These are phyloP conservation scores for Boletales sp. DNA, from an alignment of 768 basidiomycete genomes.

Conservation along the genomic window DNA sequence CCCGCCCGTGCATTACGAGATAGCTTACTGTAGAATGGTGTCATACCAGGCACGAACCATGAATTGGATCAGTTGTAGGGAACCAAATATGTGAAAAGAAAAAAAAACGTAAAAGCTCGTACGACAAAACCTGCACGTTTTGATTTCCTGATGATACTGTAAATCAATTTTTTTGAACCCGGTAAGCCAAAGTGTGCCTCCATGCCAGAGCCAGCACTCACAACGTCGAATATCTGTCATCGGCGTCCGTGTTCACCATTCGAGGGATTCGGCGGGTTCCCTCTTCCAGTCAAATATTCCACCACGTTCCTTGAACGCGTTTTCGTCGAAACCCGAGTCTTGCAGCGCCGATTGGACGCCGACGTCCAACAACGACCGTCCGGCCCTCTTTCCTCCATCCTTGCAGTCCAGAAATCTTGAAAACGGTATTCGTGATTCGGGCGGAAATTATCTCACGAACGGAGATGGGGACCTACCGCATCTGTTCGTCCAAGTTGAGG, in stretches of 20 bases:
- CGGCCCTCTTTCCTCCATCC: conserved; percentile 30
- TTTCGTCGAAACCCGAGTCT: conserved; percentile 34
- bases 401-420: conserved; percentile 34
- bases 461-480: conserved; percentile 26
- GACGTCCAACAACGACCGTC: conserved; percentile 27
- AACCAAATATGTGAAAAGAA: too few species aligned
- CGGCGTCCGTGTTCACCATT: not conserved
- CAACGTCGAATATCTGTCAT: not conserved
- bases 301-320: conserved; percentile 29
- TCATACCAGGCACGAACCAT: not conserved
- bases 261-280: conserved; percentile 1
- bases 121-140: too few species aligned
- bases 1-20: not conserved
- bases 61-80: too few species aligned
- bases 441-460: too few species aligned
- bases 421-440: not conserved
- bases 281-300: conserved; percentile 37
- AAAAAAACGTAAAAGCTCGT: too few species aligned
- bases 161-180: too few species aligned
- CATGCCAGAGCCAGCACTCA: too few species aligned
- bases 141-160: too few species aligned
- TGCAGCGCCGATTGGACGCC: conserved; percentile 32
- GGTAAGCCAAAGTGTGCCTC: too few species aligned
- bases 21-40: not conserved
- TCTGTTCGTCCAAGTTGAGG: conserved; percentile 36